Percentiles rank a stretch among this genome's conserved stretches.
Conservation (phyloP, 305 asterid genomes). For the Fraxinus platypoda region DNA sequence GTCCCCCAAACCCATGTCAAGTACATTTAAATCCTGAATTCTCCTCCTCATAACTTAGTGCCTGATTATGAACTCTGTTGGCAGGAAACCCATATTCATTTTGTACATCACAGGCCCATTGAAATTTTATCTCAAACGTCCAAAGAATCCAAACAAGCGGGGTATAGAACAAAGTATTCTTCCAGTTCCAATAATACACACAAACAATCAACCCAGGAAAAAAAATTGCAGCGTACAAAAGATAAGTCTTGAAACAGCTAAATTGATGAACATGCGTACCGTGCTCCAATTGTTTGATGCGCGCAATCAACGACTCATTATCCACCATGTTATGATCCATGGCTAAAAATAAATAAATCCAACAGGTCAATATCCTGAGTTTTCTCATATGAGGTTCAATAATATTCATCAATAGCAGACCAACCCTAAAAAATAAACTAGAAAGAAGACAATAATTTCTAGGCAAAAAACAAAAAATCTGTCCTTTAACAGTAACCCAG, state of each 20-base stretch:
- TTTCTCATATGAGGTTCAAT: constrained; percentile 4
- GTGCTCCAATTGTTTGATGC: constrained; percentile 72
- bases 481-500: constrained; percentile 5
- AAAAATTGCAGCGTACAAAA: background rate
- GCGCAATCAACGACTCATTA: constrained; percentile 53
- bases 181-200: background rate
- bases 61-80: background rate
- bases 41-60: background rate
- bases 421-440: background rate
- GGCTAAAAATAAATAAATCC: constrained; percentile 27
- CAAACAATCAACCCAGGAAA: constrained; percentile 1
- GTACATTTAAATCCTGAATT: constrained; percentile 9
- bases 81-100: background rate
- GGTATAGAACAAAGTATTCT: background rate
- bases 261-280: constrained; percentile 43
- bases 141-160: background rate
- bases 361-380: background rate
- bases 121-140: background rate
- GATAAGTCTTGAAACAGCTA: background rate
- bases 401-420: background rate
- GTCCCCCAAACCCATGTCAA: constrained; percentile 15
- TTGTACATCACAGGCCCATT: background rate
- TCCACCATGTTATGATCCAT: constrained; percentile 54
- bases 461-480: constrained; percentile 3
- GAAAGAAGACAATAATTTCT: background rate